These are phyloP conservation scores for Byssochlamys sp. DNA, from an alignment of 2,329 filamentous ascomycete species.

Conservation along the genomic window DNA sequence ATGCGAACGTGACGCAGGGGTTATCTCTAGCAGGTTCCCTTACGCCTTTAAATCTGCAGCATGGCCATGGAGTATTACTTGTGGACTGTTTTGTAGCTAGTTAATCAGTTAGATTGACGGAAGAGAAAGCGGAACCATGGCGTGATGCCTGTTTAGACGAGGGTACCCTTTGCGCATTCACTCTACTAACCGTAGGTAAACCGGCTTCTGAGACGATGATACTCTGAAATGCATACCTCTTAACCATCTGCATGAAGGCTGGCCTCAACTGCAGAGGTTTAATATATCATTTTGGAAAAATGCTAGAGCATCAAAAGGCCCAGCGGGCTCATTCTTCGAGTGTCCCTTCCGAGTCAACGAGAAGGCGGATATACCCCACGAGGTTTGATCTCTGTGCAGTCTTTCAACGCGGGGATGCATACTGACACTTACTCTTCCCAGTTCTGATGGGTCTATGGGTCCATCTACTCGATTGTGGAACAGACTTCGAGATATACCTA, in stretches of 20 bases:
- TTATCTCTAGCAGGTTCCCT: neutral
- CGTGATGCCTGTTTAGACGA: neutral
- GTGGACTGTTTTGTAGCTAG: neutral
- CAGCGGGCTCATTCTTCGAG: neutral
- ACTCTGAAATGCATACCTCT: neutral
- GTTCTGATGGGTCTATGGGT: neutral
- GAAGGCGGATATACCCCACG: neutral
- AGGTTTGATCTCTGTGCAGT: neutral
- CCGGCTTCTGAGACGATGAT: neutral
- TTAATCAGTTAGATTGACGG: neutral
- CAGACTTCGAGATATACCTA: neutral
- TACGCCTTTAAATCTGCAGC: neutral
- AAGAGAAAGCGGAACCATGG: neutral
- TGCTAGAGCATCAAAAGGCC: neutral
- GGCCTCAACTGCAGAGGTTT: neutral
- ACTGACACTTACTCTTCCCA: neutral
- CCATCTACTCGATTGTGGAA: neutral
- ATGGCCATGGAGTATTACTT: neutral
- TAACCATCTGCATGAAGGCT: neutral
- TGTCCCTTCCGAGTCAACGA: neutral
- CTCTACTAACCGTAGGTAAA: neutral
- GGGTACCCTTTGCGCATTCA: neutral
- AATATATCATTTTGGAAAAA: neutral
- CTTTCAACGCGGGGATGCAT: neutral
- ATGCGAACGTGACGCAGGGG: neutral